Conservation (phyloP, 805 yeast genomes). For the Wickerhamiella qilinensis region DNA sequence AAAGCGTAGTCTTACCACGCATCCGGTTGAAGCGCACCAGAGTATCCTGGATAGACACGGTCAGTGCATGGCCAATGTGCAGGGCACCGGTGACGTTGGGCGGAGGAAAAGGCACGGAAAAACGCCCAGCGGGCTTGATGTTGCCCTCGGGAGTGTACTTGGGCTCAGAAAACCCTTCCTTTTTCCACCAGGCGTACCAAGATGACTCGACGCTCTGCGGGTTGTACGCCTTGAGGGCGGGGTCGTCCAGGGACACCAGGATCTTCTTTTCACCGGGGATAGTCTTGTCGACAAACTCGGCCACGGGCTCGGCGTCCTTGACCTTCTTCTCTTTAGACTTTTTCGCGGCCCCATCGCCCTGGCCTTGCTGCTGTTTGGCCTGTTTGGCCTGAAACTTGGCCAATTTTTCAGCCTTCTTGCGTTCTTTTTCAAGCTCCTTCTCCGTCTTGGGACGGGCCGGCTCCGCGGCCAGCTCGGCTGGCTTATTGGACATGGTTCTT, state of each 20-base stretch:
- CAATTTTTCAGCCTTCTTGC: slow-evolving; percentile 74
- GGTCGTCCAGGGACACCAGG: slow-evolving; percentile 74
- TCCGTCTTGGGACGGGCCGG: slow-evolving; percentile 38
- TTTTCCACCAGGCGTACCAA: slow-evolving; percentile 97
- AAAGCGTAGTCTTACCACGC: slow-evolving; percentile 89
- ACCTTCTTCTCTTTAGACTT: slow-evolving; percentile 28
- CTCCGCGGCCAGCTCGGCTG: slow-evolving; percentile 7
- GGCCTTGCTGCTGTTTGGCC: slow-evolving; percentile 37
- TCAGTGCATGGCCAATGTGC: slow-evolving; percentile 96
- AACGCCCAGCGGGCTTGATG: slow-evolving; percentile 64
- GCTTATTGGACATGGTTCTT: neutral
- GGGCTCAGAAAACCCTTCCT: slow-evolving; percentile 78
- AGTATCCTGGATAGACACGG: slow-evolving; percentile 87
- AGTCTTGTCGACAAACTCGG: slow-evolving; percentile 78
- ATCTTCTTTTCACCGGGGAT: slow-evolving; percentile 82
- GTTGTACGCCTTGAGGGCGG: slow-evolving; percentile 83
- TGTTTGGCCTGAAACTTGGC: slow-evolving; percentile 76
- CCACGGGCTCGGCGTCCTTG: slow-evolving; percentile 56
- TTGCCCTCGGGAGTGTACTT: slow-evolving; percentile 62
- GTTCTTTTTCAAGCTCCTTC: slow-evolving; percentile 72
- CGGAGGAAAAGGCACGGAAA: slow-evolving; percentile 95
- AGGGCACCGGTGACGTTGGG: slow-evolving; percentile 98
- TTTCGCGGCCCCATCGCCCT: slow-evolving; percentile 20
- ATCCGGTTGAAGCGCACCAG: slow-evolving; percentile 88
- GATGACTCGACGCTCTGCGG: slow-evolving; percentile 90